These are phyloP conservation scores for Aspergillus sp. DNA, from an alignment of 2,329 filamentous ascomycete genomes.

Conservation along the genomic window DNA sequence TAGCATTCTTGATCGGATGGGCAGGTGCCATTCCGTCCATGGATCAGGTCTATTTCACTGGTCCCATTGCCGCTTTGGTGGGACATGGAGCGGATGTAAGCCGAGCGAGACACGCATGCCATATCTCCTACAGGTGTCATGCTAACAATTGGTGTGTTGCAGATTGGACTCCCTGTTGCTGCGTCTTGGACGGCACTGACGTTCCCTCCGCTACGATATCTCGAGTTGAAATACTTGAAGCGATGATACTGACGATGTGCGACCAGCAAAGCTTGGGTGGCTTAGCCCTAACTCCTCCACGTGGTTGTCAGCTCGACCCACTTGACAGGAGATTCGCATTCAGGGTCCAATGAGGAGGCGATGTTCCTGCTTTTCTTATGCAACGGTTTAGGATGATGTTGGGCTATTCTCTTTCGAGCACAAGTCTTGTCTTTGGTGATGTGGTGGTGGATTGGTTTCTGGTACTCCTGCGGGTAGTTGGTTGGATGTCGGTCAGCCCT, in stretches of 20 bases:
- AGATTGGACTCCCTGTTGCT: background rate
- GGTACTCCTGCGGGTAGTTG: too few species aligned
- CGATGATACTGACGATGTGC: background rate
- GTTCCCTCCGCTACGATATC: background rate
- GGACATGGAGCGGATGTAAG: constrained; percentile 16
- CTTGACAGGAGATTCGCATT: too few species aligned
- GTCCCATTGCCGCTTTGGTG: constrained; percentile 31
- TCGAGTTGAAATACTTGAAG: background rate
- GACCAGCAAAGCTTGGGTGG: too few species aligned
- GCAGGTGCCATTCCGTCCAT: constrained; percentile 30
- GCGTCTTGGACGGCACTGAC: background rate
- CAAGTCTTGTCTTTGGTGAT: too few species aligned
- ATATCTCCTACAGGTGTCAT: background rate
- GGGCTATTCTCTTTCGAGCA: too few species aligned
- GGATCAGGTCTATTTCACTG: constrained; percentile 31
- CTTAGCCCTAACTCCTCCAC: too few species aligned
- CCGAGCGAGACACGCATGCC: background rate
- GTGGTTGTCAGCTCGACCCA: too few species aligned
- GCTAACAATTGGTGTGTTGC: background rate
- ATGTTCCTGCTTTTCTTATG: too few species aligned
- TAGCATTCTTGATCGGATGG: constrained; percentile 29
- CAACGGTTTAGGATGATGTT: too few species aligned
- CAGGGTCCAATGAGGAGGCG: too few species aligned
- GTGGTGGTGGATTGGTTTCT: too few species aligned
- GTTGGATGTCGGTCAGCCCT: too few species aligned